These are phyloP conservation scores for Pleurotus tuber-regium DNA, from an alignment of 768 basidiomycete genomes.

Conservation along the genomic window DNA sequence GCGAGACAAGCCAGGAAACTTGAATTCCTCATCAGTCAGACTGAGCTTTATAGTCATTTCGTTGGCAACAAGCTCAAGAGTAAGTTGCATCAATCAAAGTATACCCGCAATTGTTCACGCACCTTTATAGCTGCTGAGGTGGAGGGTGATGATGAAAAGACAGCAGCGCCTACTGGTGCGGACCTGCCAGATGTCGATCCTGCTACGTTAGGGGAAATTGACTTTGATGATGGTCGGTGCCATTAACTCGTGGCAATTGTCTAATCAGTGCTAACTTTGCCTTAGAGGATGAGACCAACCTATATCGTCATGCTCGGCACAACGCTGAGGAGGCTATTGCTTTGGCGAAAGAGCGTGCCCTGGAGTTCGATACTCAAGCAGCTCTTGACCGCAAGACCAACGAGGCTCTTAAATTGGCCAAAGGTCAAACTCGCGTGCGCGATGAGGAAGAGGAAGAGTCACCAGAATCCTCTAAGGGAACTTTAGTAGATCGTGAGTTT, in stretches of 20 bases:
- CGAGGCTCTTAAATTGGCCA: conserved; percentile 69
- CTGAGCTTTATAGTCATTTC: conserved; percentile 98
- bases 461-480: conserved; percentile 30
- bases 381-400: conserved; percentile 79
- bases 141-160: conserved; percentile 51
- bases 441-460: conserved; percentile 41
- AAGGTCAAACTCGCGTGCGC: conserved; percentile 45
- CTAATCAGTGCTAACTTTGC: conserved; percentile 6
- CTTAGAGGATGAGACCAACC: conserved; percentile 83
- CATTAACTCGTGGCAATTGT: not conserved
- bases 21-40: conserved; percentile 98
- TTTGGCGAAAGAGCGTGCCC: conserved; percentile 74
- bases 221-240: conserved; percentile 85
- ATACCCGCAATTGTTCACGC: too few species aligned
- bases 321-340: conserved; percentile 90
- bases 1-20: conserved; percentile 93
- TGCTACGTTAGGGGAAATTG: conserved; percentile 62
- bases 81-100: too few species aligned
- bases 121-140: conserved; percentile 70
- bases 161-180: conserved; percentile 52
- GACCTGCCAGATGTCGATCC: conserved; percentile 55
- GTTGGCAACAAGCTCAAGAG: conserved; percentile 95
- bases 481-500: conserved; percentile 71
- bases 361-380: conserved; percentile 83
- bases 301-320: conserved; percentile 78